These are phyloP conservation scores for Botryotinia convoluta DNA, from an alignment of 2,329 filamentous ascomycete genomes.

Conservation along the genomic window DNA sequence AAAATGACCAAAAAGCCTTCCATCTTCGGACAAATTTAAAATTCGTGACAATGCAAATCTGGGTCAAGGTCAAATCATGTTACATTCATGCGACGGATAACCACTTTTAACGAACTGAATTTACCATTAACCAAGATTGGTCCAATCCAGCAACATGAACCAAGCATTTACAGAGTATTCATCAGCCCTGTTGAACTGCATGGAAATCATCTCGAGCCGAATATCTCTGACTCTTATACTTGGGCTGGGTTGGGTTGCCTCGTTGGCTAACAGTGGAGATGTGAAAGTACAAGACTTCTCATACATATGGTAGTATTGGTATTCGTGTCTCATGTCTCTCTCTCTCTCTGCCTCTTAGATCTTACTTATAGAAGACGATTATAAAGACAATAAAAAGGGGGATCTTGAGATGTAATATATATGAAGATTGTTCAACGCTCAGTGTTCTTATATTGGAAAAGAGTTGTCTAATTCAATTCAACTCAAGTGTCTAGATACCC, in stretches of 20 bases:
- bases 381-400: not conserved
- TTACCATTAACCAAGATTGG: not conserved
- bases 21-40: not conserved
- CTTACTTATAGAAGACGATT: not conserved
- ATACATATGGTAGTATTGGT: not conserved
- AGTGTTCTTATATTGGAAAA: not conserved
- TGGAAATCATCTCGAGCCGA: not conserved
- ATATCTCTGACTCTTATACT: not conserved
- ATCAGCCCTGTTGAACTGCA: not conserved
- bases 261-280: not conserved
- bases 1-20: constrained; percentile 2
- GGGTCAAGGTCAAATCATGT: constrained; percentile 13
- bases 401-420: not conserved
- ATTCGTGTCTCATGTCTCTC: not conserved
- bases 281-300: not conserved
- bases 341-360: not conserved
- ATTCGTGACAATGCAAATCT: constrained; percentile 1
- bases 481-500: not conserved
- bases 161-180: not conserved
- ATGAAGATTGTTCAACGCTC: not conserved
- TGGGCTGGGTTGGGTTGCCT: not conserved
- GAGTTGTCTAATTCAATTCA: not conserved
- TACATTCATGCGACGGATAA: constrained; percentile 13
- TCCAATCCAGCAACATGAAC: not conserved
- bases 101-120: not conserved